These are phyloP conservation scores for Eragrostis curvula DNA, from an alignment of 176 grass and related monocot genomes.

Conservation along the genomic window DNA sequence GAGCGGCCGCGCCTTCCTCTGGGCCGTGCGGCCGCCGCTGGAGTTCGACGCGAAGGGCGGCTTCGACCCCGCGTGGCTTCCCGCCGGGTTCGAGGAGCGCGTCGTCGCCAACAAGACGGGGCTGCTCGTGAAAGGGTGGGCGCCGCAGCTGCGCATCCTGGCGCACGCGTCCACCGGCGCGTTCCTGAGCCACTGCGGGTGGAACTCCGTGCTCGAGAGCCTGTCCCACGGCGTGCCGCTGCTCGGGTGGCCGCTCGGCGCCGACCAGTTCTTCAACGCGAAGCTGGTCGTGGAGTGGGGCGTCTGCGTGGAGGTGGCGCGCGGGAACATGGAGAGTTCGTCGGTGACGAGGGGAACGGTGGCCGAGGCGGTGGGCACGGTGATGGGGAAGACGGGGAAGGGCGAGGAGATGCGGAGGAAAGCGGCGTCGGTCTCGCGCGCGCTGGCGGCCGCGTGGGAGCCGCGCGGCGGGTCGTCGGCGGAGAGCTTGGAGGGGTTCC, in stretches of 20 bases:
- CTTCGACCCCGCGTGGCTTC: slow-evolving; percentile 59
- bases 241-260: slow-evolving; percentile 58
- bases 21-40: slow-evolving; percentile 60
- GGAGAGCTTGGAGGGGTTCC: slow-evolving; percentile 40
- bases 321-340: slow-evolving; percentile 58
- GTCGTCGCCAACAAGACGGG: not conserved
- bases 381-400: slow-evolving; percentile 42
- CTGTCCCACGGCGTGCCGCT: slow-evolving; percentile 51
- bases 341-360: not conserved
- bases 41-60: slow-evolving; percentile 43
- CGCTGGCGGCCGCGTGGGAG: slow-evolving; percentile 53
- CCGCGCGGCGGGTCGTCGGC: slow-evolving; percentile 40
- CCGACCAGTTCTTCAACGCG: slow-evolving; percentile 69
- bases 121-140: slow-evolving; percentile 51
- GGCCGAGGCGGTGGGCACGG: slow-evolving; percentile 36
- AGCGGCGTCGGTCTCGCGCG: slow-evolving; percentile 7
- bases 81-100: slow-evolving; percentile 61
- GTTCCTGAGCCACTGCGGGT: slow-evolving; percentile 78
- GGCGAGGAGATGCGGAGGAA: slow-evolving; percentile 45
- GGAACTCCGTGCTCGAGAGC: slow-evolving; percentile 72
- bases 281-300: slow-evolving; percentile 56
- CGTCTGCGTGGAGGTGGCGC: slow-evolving; percentile 61
- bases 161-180: slow-evolving; percentile 52
- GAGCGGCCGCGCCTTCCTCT: slow-evolving; percentile 57
- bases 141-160: slow-evolving; percentile 60